Conservation (phyloP, 2,329 filamentous ascomycete genomes). For the Xylariaceae sp. region DNA sequence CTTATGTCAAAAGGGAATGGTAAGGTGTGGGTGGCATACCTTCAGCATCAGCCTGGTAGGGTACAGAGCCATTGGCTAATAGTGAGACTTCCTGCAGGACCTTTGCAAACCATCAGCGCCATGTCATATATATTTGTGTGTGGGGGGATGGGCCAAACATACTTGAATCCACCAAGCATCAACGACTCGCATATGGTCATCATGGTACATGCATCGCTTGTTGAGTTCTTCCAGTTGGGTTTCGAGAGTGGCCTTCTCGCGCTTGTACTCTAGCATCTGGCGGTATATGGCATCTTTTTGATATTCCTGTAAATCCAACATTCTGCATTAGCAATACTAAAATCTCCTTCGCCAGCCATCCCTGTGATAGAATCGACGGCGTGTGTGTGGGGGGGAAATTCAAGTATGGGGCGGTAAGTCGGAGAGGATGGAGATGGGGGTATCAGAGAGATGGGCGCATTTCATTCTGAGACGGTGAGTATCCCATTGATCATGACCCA, state of each 20-base stretch:
- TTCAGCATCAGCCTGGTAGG: conserved; percentile 40
- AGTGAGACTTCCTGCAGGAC: conserved; percentile 62
- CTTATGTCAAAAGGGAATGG: neutral
- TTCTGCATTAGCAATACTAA: conserved; percentile 33
- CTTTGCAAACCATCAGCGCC: conserved; percentile 34
- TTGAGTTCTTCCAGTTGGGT: conserved; percentile 74
- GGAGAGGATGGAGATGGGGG: too few species aligned
- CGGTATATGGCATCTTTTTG: conserved; percentile 96
- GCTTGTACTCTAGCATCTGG: conserved; percentile 97
- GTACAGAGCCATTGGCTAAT: conserved; percentile 48
- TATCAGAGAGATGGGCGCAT: too few species aligned
- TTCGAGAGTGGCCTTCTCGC: conserved; percentile 80
- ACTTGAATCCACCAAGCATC: conserved; percentile 96
- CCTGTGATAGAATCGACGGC: conserved; percentile 20
- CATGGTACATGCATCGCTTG: conserved; percentile 75
- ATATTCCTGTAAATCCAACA: conserved; percentile 60
- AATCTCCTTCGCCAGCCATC: too few species aligned
- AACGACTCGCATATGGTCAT: conserved; percentile 86
- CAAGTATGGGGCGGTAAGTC: too few species aligned
- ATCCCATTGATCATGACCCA: too few species aligned
- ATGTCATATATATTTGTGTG: neutral
- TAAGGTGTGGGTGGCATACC: conserved; percentile 31
- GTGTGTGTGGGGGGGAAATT: conserved; percentile 25
- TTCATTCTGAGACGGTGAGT: too few species aligned
- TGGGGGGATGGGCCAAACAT: conserved; percentile 30